Base-by-base conservation (phyloP, 139 green algal species). In the Tetratostichococcus sp. region DNA sequence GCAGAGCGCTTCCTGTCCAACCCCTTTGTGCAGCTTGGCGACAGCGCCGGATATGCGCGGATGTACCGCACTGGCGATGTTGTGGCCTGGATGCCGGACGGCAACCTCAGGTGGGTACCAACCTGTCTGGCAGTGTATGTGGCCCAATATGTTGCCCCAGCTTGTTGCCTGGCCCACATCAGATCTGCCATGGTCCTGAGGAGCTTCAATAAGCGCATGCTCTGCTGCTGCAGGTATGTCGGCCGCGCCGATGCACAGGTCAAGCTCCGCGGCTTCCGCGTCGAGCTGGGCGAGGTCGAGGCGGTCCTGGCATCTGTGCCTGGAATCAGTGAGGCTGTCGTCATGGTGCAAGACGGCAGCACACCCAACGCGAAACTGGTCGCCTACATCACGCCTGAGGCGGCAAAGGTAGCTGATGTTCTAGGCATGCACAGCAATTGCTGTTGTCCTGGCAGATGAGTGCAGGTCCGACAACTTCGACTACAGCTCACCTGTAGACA, bases 221-320 rank as follows among this genome's bases (percentile, higher is more conserved):
- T 50, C 39, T 62, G 50, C n/a, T n/a, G n/a, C n/a, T 26, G 19
- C 50, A 62, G 50, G 19, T 62, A 62, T 26, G 50, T 62, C 50
- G 50, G 50, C 11, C 50, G 50, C 50, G 50, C 50, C 19, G 50
- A 62, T 79, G 19, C 25, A 28, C 80, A 85, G 72, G 72, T 89
- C 35, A 89, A 89, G 73, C 69, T 89, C 50, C 76, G 76, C 58
- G 84, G 84, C 28, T 67, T 86, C 43, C 72, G 81, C 57, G 83
- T 89, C 6, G 84, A 89, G 74, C 39, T 89, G 71, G 75, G 76
- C 6, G 84, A 89, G 76, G 50, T 87, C 31, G 84, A 89, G 69
- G 58, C 76, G 16, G 79, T 66, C 22, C 14, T 62, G 50, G 50
- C 50, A 17, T 8, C 50, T 26, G 50, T 62, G 17, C 17, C 14